Percentiles rank a stretch among this genome's conserved stretches.
Conservation (phyloP, 352 stramenopile genomes). For the Phytophthora megakarya region DNA sequence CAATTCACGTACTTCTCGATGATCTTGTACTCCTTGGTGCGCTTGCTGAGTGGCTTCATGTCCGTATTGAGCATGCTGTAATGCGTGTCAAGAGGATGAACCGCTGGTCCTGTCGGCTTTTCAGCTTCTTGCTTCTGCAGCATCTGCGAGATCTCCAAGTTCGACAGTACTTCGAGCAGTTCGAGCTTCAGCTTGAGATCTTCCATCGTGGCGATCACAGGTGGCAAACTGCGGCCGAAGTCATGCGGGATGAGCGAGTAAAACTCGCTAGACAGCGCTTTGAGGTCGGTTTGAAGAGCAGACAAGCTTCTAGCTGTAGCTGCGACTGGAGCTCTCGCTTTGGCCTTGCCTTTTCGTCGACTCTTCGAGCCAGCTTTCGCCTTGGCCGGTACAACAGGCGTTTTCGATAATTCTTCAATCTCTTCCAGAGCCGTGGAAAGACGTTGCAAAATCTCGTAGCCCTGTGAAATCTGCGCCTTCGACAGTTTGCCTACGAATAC, state of each 20-base stretch:
- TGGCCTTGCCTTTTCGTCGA: conserved; percentile 32
- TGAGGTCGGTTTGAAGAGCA: conserved; percentile 44
- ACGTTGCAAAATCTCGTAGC: conserved; percentile 58
- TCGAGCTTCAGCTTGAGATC: conserved; percentile 68
- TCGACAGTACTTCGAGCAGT: conserved; percentile 61
- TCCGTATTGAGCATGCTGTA: conserved; percentile 57
- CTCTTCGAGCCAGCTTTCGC: conserved; percentile 26
- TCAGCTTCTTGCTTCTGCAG: conserved; percentile 46
- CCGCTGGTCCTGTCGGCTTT: conserved; percentile 15
- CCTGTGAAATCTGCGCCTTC: conserved; percentile 65
- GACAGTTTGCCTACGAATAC: conserved; percentile 43
- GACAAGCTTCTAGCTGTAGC: conserved; percentile 22
- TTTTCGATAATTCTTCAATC: conserved; percentile 39
- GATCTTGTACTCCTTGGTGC: conserved; percentile 50
- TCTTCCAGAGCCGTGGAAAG: conserved; percentile 49
- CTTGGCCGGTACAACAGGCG: conserved; percentile 11
- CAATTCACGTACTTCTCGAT: conserved; percentile 48
- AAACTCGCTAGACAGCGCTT: conserved; percentile 64
- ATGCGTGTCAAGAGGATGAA: conserved; percentile 57
- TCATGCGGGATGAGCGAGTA: conserved; percentile 77
- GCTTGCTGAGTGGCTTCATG: conserved; percentile 48
- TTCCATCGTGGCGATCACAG: conserved; percentile 53
- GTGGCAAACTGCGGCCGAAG: conserved; percentile 59
- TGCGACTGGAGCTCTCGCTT: conserved; percentile 28
- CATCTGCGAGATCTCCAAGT: conserved; percentile 67